A percentile compares a stretch with the other conserved stretches of the same genome.
Conservation (phyloP, 1,284 basidiomycete species). For the Boletus smithii region DNA sequence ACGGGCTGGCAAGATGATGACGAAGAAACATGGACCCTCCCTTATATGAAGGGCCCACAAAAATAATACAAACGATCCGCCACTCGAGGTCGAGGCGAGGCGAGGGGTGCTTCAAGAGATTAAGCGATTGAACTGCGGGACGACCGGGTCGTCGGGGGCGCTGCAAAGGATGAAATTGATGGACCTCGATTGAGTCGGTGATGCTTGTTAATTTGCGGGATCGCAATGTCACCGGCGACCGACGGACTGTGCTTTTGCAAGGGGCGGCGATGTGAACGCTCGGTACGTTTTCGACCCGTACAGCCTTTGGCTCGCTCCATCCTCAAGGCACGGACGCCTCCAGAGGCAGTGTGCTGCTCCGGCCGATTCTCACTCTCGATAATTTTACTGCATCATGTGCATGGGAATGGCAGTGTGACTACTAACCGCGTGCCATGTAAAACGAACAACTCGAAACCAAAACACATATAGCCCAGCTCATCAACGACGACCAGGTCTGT, state of each 20-base stretch:
- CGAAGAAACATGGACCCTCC: constrained; percentile 8
- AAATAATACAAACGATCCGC: constrained; percentile 1
- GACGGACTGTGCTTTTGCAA: constrained; percentile 4
- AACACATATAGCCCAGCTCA: constrained; percentile 8
- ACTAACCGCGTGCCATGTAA: constrained; percentile 13
- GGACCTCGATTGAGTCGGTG: constrained; percentile 5
- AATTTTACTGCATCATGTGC: neutral
- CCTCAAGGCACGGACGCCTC: constrained; percentile 1
- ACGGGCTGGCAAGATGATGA: neutral
- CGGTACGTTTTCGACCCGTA: constrained; percentile 1
- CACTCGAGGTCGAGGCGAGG: constrained; percentile 26
- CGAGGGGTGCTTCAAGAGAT: constrained; percentile 6
- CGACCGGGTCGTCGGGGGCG: constrained; percentile 21
- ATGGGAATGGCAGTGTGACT: constrained; percentile 16
- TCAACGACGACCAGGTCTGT: constrained; percentile 10
- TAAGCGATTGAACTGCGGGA: constrained; percentile 13
- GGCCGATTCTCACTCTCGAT: constrained; percentile 8
- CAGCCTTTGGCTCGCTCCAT: constrained; percentile 13
- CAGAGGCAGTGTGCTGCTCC: constrained; percentile 16
- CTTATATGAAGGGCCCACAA: constrained; percentile 15
- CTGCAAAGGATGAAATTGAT: constrained; percentile 10
- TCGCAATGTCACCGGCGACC: constrained; percentile 13
- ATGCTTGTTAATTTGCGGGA: constrained; percentile 7
- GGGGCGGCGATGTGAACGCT: neutral
- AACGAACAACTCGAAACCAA: constrained; percentile 8